phyloP scores from a whole-genome alignment of 1,284 basidiomycete genomes.

The Prillingera fragicola region DNA sequence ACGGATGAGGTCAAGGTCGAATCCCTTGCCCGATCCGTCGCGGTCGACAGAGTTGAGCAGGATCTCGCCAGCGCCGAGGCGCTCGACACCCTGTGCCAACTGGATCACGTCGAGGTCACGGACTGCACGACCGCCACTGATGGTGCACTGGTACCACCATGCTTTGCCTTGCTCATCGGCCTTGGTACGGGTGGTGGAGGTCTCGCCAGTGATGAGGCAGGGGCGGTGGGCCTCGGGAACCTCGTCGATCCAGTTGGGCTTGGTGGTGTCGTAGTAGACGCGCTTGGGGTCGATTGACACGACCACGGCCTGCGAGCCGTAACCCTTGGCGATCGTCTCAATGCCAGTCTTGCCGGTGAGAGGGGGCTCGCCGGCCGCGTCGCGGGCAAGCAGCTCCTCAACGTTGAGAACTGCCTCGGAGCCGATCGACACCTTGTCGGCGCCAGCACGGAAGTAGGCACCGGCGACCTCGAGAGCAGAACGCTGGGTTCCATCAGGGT shows the following conservation, averaged over 20 bases:
- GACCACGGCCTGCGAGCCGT: conserved; percentile 96
- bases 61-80: conserved; percentile 90
- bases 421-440: conserved; percentile 91
- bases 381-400: conserved; percentile 64
- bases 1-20: conserved; percentile 77
- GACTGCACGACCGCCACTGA: conserved; percentile 82
- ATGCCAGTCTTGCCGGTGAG: conserved; percentile 64
- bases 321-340: conserved; percentile 82
- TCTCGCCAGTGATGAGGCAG: conserved; percentile 46
- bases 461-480: conserved; percentile 91
- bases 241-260: conserved; percentile 61
- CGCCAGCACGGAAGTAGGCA: conserved; percentile 93
- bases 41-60: conserved; percentile 95
- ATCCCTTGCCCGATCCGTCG: conserved; percentile 89
- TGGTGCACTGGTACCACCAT: conserved; percentile 99
- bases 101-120: conserved; percentile 90
- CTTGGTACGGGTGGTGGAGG: conserved; percentile 50
- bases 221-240: conserved; percentile 51
- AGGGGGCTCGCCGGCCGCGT: conserved; percentile 51
- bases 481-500: conserved; percentile 86
- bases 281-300: conserved; percentile 93
- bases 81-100: conserved; percentile 80
- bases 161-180: conserved; percentile 64
- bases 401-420: conserved; percentile 92
- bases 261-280: conserved; percentile 67